Conservation (phyloP, 257 asterid genomes). For the Thymus quinquecostatus region DNA sequence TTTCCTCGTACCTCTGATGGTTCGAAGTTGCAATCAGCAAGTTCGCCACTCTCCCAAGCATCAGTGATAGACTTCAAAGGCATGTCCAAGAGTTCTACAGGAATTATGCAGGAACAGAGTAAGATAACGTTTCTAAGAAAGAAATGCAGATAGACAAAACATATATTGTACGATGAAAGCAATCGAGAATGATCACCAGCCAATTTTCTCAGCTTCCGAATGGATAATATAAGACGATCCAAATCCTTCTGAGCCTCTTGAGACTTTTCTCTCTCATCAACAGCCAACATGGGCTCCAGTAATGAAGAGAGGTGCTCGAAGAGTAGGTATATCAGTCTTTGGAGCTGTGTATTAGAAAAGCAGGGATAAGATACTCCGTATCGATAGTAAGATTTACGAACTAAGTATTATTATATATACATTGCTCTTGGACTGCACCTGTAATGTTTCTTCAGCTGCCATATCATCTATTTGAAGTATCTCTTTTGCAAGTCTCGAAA, state of each 20-base stretch:
- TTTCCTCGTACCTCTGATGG: conserved; percentile 63
- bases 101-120: conserved; percentile 15
- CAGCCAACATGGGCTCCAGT: conserved; percentile 59
- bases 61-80: conserved; percentile 82
- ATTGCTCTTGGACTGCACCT: conserved; percentile 46
- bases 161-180: neutral
- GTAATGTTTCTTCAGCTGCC: conserved; percentile 98
- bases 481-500: conserved; percentile 73
- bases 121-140: conserved; percentile 18
- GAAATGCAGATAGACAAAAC: conserved; percentile 18
- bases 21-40: conserved; percentile 62
- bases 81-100: conserved; percentile 87
- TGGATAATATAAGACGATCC: conserved; percentile 57
- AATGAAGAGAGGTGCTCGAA: conserved; percentile 76
- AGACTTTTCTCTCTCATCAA: conserved; percentile 42
- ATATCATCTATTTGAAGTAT: conserved; percentile 88
- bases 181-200: conserved; percentile 53
- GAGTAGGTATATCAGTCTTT: conserved; percentile 73
- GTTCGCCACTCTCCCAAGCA: conserved; percentile 93
- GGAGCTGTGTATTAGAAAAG: conserved; percentile 65
- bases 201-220: conserved; percentile 71
- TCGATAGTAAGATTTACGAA: conserved; percentile 4
- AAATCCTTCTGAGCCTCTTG: conserved; percentile 46
- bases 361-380: conserved; percentile 32
- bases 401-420: neutral